Base-by-base conservation (phyloP, 345 rosid genomes). In the Linum usitatissimum region DNA sequence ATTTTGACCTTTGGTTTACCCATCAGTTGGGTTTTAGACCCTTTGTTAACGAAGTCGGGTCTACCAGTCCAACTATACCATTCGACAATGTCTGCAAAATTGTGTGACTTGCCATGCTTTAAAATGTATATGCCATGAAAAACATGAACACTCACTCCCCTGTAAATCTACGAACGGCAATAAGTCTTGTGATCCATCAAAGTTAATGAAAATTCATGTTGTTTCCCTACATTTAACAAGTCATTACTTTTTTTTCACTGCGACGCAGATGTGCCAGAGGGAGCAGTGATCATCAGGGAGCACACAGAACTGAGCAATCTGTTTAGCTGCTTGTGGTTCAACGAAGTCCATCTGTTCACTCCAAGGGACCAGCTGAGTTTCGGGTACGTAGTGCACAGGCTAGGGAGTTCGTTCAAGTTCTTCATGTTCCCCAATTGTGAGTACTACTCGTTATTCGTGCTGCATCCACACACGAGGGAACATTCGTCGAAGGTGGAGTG, bases 331-430 rank as follows among this genome's bases (percentile, higher is more conserved):
- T 62, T 88, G 77, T 90, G 99, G 99, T 94, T 94, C 94, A 88
- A 90, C 31, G 93, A 90, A 83, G 97, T 94, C 60, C 68, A 94
- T 72, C 89, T 94, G 65, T 72, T 90, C 65, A 90, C 99, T 14
- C 99, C 97, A n/a, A 80, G 97, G 79, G 99, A 94, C 81, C 99
- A 94, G 74, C 80, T 90, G 71, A 90, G 97, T 77, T 88, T 94
- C 63, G 91, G 97, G 55, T 94, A 90, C 17, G 86, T 88, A 8
- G 95, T 80, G 60, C 80, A 83, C 76, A 84, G 93, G 71, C 75
- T 94, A 60, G 77, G 75, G 66, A 85, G 79, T 3, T 61, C 75
- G 5, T 90, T 94, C 77, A 88, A 84, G 80, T 76, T 82, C 73
- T 79, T 79, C 53, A 90, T 90, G 99, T 90, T 94, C 60, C 93